These are phyloP conservation scores for Auricularia heimuer DNA, from an alignment of 768 basidiomycete species.

Conservation along the genomic window DNA sequence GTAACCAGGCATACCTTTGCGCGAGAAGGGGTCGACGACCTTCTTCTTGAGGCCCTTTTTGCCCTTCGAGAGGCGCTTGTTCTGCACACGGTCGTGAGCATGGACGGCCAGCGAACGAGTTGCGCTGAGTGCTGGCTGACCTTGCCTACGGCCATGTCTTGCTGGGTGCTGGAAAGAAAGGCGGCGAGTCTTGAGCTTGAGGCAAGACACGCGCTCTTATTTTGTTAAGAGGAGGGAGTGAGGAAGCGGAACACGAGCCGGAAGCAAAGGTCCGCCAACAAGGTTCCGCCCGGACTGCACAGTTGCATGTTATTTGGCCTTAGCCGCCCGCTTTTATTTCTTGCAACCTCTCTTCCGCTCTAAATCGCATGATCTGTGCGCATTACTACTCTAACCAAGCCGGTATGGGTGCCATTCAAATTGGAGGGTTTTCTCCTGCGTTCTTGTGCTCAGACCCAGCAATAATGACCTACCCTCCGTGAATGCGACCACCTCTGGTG, in stretches of 20 bases:
- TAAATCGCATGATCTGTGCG: not conserved
- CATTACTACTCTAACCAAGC: not conserved
- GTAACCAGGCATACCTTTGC: conserved; percentile 64
- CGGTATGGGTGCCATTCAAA: not conserved
- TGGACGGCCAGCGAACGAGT: not conserved
- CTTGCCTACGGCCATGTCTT: conserved; percentile 83
- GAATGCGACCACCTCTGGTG: not conserved
- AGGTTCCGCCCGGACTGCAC: not conserved
- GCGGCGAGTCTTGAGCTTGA: conserved; percentile 15
- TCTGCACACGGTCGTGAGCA: conserved; percentile 37
- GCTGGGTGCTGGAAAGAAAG: conserved; percentile 28
- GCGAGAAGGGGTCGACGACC: conserved; percentile 99
- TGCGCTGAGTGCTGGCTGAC: conserved; percentile 30
- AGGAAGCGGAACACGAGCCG: not conserved
- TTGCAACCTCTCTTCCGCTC: too few species aligned
- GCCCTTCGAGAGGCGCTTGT: conserved; percentile 96
- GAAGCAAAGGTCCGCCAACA: not conserved
- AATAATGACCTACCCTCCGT: not conserved
- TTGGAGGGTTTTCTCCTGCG: not conserved
- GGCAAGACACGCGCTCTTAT: not conserved
- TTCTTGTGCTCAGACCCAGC: not conserved
- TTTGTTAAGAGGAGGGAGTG: not conserved
- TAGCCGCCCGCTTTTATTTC: too few species aligned
- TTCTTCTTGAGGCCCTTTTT: conserved; percentile 99
- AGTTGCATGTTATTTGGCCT: not conserved